phyloP scores from a whole-genome alignment of 768 basidiomycete genomes.

The Lactarius quietus region DNA sequence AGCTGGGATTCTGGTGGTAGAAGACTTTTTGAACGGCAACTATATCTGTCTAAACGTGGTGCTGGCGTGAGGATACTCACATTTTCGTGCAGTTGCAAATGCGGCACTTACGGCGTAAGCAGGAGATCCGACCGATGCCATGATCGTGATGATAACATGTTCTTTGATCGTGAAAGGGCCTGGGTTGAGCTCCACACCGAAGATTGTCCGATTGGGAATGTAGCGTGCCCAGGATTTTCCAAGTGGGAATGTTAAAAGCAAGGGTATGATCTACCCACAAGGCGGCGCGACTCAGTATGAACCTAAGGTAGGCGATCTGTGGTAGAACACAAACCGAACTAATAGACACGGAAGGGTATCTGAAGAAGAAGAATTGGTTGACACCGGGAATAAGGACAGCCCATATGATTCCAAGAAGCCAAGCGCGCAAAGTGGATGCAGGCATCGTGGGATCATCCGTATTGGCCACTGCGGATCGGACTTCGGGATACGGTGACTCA shows the following conservation, averaged over 20 bases:
- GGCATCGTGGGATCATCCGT: constrained; percentile 45
- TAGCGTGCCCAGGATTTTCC: constrained; percentile 55
- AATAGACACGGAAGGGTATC: constrained; percentile 48
- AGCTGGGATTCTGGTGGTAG: constrained; percentile 41
- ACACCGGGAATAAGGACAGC: constrained; percentile 61
- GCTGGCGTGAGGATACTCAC: not conserved
- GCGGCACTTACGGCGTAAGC: constrained; percentile 34
- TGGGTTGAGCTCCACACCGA: constrained; percentile 54
- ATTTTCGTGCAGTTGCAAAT: not conserved
- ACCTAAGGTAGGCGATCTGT: not conserved
- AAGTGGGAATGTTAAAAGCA: constrained; percentile 63
- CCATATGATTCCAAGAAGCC: constrained; percentile 42
- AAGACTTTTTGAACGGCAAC: constrained; percentile 44
- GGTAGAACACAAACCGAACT: not conserved
- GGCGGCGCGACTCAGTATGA: not conserved
- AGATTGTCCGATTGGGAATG: constrained; percentile 49
- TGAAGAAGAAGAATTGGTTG: constrained; percentile 75
- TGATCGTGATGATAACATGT: constrained; percentile 50
- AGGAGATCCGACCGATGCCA: constrained; percentile 38
- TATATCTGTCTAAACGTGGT: constrained; percentile 37
- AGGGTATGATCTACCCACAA: constrained; percentile 47
- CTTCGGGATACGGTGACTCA: constrained; percentile 53
- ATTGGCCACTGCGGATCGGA: constrained; percentile 47
- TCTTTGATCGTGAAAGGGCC: constrained; percentile 76
- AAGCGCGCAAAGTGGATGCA: constrained; percentile 36